Conservation (phyloP, 306 rosid genomes). For the Sicyos edulis region DNA sequence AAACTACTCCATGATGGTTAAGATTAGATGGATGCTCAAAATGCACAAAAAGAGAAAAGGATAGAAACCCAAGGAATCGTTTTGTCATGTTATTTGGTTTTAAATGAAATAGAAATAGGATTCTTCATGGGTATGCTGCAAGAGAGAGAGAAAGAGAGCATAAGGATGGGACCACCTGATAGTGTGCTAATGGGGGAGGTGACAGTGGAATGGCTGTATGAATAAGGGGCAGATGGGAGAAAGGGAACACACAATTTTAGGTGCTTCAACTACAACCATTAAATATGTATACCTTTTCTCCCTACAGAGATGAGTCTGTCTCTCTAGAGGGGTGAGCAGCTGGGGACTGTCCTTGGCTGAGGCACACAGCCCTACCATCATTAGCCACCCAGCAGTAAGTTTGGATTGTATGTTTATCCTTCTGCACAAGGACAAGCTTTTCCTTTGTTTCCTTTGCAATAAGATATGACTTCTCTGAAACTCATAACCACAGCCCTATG, state of each 20-base stretch:
- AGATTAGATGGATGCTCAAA: background rate
- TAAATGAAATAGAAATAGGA: slow-evolving; percentile 5
- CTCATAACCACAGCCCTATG: slow-evolving; percentile 37
- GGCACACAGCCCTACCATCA: slow-evolving; percentile 27
- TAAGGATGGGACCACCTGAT: slow-evolving; percentile 65
- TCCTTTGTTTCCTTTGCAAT: slow-evolving; percentile 29
- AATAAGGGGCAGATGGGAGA: slow-evolving; percentile 49
- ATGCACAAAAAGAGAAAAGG: background rate
- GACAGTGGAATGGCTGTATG: slow-evolving; percentile 51
- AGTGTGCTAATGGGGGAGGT: slow-evolving; percentile 43
- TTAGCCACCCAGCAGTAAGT: slow-evolving; percentile 13
- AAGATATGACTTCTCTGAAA: slow-evolving; percentile 31
- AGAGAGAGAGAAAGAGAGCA: slow-evolving; percentile 24
- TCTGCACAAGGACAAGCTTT: slow-evolving; percentile 26
- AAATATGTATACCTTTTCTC: slow-evolving; percentile 21
- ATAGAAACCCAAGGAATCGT: background rate
- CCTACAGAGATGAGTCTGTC: slow-evolving; percentile 46
- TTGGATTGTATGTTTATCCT: slow-evolving; percentile 15
- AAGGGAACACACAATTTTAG: too few relatives aligned
- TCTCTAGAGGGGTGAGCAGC: slow-evolving; percentile 26
- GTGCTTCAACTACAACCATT: too few relatives aligned
- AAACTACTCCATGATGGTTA: too few relatives aligned
- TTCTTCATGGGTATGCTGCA: slow-evolving; percentile 20
- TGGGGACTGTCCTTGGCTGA: slow-evolving; percentile 26
- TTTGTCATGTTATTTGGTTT: slow-evolving; percentile 6